Evolutionary conservation across 2,329 filamentous ascomycete genomes (phyloP).

Genomic region (Alternaria triticina): DNA sequence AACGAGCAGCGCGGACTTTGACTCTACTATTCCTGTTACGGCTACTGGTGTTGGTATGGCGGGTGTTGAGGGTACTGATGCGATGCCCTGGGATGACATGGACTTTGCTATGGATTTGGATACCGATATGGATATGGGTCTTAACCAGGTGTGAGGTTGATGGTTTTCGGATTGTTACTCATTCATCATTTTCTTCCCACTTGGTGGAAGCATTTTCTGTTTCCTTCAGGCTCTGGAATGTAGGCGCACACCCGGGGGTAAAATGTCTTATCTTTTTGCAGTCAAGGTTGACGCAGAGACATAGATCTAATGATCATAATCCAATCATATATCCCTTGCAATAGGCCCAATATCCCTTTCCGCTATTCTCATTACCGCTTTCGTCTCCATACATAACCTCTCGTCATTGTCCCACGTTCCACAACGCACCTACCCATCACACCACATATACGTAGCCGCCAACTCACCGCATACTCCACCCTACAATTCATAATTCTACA

Average conservation of each 20-base stretch:
- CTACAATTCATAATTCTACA: neutral
- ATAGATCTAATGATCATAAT: neutral
- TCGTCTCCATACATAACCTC: neutral
- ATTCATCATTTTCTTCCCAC: neutral
- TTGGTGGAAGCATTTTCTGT: neutral
- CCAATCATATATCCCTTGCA: neutral
- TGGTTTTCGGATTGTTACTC: neutral
- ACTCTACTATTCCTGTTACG: constrained; percentile 21
- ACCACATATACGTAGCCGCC: neutral
- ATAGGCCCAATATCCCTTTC: neutral
- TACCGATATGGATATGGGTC: constrained; percentile 25
- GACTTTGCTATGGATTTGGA: constrained; percentile 43
- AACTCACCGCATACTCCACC: neutral
- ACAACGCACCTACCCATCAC: neutral
- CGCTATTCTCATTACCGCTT: neutral
- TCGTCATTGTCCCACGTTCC: neutral
- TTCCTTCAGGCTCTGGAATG: neutral
- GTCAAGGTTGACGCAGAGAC: neutral
- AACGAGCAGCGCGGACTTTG: constrained; percentile 26
- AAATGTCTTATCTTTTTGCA: neutral
- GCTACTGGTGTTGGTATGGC: constrained; percentile 14
- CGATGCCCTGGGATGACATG: constrained; percentile 41
- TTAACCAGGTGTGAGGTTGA: constrained; percentile 8
- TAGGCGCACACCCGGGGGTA: neutral
- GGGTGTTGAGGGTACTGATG: constrained; percentile 2